A percentile compares a stretch with the other conserved stretches of the same genome.
phyloP scores from a whole-genome alignment of 164 flowering plant species.

The Malania oleifera region DNA sequence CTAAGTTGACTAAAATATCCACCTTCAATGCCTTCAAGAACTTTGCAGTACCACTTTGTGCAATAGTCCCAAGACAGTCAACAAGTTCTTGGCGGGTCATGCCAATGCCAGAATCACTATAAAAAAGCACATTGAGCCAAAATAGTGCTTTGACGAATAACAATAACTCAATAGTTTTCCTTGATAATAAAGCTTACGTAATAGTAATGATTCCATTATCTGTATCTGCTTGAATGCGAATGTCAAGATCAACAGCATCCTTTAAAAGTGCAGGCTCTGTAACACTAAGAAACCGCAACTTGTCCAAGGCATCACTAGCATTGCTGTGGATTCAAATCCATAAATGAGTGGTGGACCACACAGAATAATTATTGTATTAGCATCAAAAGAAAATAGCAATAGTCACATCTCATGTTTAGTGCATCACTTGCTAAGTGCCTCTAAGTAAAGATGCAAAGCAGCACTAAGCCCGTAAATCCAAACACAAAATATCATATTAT shows the following conservation, averaged over 20 bases:
- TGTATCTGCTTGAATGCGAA: constrained; percentile 82
- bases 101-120: constrained; percentile 93
- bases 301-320: constrained; percentile 99
- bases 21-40: constrained; percentile 89
- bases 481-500: too few species aligned
- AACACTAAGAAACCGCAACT: constrained; percentile 84
- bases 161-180: not conserved
- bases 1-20: not conserved
- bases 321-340: constrained; percentile 46
- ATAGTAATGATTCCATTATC: constrained; percentile 82
- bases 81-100: constrained; percentile 92
- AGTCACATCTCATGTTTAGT: too few species aligned
- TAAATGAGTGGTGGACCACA: not conserved
- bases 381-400: not conserved
- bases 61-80: constrained; percentile 98
- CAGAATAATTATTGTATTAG: not conserved
- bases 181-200: constrained; percentile 45
- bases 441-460: too few species aligned
- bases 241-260: constrained; percentile 76
- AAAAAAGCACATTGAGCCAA: constrained; percentile 8
- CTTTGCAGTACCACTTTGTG: constrained; percentile 99
- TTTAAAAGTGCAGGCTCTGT: constrained; percentile 70
- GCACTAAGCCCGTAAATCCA: too few species aligned
- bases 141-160: not conserved
- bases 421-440: too few species aligned